Evolutionary conservation across 2,329 filamentous ascomycete genomes (phyloP).

Genomic region (Fusarium veterinarium): DNA sequence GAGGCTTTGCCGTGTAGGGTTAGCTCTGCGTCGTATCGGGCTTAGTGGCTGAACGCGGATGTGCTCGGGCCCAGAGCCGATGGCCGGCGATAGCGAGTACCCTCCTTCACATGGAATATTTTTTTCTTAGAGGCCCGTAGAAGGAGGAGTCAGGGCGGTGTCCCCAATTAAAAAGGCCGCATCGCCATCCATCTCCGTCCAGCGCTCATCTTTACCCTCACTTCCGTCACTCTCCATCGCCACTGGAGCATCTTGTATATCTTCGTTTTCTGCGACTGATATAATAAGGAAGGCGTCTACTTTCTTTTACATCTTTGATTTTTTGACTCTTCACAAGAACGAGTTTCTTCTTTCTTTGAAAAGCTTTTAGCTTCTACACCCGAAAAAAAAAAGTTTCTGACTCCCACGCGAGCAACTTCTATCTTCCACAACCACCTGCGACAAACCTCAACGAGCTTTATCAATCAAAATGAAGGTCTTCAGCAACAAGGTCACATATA

Average conservation of each 20-base stretch:
- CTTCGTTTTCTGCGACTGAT: slow-evolving; percentile 29
- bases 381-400: slow-evolving; percentile 35
- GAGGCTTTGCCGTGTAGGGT: slow-evolving; percentile 16
- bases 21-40: slow-evolving; percentile 19
- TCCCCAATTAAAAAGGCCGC: slow-evolving; percentile 43
- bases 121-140: slow-evolving; percentile 29
- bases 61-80: slow-evolving; percentile 42
- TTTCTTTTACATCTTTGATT: slow-evolving; percentile 4
- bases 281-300: slow-evolving; percentile 23
- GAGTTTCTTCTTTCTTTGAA: slow-evolving; percentile 8
- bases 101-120: slow-evolving; percentile 45
- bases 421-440: slow-evolving; percentile 4
- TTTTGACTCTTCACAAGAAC: slow-evolving; percentile 6
- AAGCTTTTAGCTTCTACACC: background rate
- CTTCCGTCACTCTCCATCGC: slow-evolving; percentile 26
- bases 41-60: slow-evolving; percentile 17
- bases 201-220: slow-evolving; percentile 34
- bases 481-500: slow-evolving; percentile 86
- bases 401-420: slow-evolving; percentile 28
- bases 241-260: slow-evolving; percentile 31
- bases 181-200: slow-evolving; percentile 16
- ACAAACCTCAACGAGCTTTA: background rate
- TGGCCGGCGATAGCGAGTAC: slow-evolving; percentile 44
- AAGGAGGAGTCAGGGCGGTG: slow-evolving; percentile 18
- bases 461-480: slow-evolving; percentile 87